These are phyloP conservation scores for Lactifluus piperatus DNA, from an alignment of 768 basidiomycete genomes.

Conservation along the genomic window DNA sequence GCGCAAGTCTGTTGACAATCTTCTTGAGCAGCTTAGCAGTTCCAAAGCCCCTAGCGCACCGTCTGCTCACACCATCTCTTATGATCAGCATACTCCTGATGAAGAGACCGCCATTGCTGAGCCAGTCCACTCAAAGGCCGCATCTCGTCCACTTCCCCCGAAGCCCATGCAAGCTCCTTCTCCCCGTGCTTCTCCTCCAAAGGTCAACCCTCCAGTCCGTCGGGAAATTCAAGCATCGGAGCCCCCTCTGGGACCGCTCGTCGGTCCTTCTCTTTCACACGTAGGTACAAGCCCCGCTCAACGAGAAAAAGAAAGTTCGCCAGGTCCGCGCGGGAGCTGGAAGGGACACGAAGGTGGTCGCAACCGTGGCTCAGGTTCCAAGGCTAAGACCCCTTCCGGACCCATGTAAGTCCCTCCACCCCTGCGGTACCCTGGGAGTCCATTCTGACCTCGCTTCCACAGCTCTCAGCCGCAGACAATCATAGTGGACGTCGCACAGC, in stretches of 20 bases:
- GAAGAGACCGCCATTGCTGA: conserved; percentile 29
- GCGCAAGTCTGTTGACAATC: conserved; percentile 75
- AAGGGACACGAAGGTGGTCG: conserved; percentile 29
- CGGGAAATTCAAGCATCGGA: conserved; percentile 43
- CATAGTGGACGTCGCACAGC: conserved; percentile 65
- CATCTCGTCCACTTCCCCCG: conserved; percentile 55
- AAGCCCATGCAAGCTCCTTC: conserved; percentile 45
- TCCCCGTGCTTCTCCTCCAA: conserved; percentile 60
- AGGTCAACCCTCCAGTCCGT: conserved; percentile 38
- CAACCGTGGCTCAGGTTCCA: conserved; percentile 34
- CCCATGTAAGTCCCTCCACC: conserved; percentile 39
- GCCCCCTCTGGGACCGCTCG: conserved; percentile 35
- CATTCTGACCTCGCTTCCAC: background rate
- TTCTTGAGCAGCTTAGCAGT: conserved; percentile 64
- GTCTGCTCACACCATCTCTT: conserved; percentile 23
- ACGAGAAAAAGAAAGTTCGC: conserved; percentile 64
- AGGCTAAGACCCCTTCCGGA: conserved; percentile 43
- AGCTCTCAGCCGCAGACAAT: conserved; percentile 62
- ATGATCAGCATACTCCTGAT: conserved; percentile 25
- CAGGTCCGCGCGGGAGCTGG: conserved; percentile 45
- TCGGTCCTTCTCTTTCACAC: conserved; percentile 26
- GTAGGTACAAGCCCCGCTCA: conserved; percentile 28
- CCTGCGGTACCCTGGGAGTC: background rate
- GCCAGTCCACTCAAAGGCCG: conserved; percentile 33
- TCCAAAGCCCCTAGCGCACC: conserved; percentile 29